Conservation (phyloP, 2,329 filamentous ascomycete genomes). For the Westerdykella sp. region DNA sequence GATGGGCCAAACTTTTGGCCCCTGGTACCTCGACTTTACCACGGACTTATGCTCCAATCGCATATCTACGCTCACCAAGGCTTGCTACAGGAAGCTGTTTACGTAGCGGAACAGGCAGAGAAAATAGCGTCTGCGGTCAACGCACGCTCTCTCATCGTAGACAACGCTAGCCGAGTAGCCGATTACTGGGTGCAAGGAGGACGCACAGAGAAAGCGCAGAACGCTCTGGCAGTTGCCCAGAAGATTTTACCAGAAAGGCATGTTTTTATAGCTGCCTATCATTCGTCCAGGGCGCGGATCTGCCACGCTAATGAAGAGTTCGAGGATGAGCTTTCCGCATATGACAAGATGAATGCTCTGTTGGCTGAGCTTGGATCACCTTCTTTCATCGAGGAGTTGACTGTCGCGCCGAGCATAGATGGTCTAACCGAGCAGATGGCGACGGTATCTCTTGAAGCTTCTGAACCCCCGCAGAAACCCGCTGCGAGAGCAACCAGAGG, state of each 20-base stretch:
- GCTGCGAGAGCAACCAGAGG: slow-evolving; percentile 12
- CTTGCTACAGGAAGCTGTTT: slow-evolving; percentile 79
- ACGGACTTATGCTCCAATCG: slow-evolving; percentile 66
- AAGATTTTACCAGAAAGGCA: slow-evolving; percentile 36
- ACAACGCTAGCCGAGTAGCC: slow-evolving; percentile 41
- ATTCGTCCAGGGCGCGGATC: slow-evolving; percentile 46
- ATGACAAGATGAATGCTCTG: slow-evolving; percentile 44
- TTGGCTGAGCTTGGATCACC: slow-evolving; percentile 39
- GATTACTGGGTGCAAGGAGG: slow-evolving; percentile 48
- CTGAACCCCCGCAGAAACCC: slow-evolving; percentile 9
- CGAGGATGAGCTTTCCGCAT: slow-evolving; percentile 45
- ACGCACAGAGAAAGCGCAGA: slow-evolving; percentile 43
- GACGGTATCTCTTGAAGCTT: slow-evolving; percentile 33
- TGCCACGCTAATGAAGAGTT: slow-evolving; percentile 44
- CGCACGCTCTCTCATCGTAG: slow-evolving; percentile 50
- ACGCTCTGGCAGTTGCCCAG: slow-evolving; percentile 50
- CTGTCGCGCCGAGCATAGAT: slow-evolving; percentile 23
- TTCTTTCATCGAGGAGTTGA: slow-evolving; percentile 23
- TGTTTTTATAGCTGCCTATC: slow-evolving; percentile 48
- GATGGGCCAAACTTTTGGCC: slow-evolving; percentile 71
- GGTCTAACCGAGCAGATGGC: slow-evolving; percentile 40
- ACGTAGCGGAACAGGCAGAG: slow-evolving; percentile 77
- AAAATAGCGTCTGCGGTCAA: slow-evolving; percentile 66
- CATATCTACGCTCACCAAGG: slow-evolving; percentile 76
- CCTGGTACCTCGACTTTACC: slow-evolving; percentile 66